phyloP scores from a whole-genome alignment of 306 rosid genomes.

The Mimosa bimucronata region DNA sequence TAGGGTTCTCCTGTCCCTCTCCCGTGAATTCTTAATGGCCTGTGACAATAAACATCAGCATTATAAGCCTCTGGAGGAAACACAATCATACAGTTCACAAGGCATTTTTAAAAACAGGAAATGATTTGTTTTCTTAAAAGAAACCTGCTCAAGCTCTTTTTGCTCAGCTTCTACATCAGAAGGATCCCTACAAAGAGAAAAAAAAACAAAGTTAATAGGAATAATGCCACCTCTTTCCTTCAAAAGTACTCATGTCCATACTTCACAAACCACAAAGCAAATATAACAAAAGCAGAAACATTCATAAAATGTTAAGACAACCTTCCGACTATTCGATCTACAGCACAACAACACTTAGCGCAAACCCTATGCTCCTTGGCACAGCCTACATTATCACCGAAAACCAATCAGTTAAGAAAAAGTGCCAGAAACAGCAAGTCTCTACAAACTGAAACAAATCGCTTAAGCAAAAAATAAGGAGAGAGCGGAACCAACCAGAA shows the following conservation, averaged over 20 bases:
- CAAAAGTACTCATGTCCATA: neutral
- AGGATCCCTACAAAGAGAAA: slow-evolving; percentile 54
- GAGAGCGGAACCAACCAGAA: slow-evolving; percentile 49
- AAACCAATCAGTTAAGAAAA: slow-evolving; percentile 24
- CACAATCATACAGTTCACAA: slow-evolving; percentile 23
- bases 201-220: neutral
- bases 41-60: slow-evolving; percentile 38
- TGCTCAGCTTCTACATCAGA: slow-evolving; percentile 90
- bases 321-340: slow-evolving; percentile 77
- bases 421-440: slow-evolving; percentile 23
- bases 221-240: neutral
- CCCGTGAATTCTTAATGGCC: slow-evolving; percentile 87
- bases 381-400: slow-evolving; percentile 62
- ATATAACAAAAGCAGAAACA: slow-evolving; percentile 36
- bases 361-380: slow-evolving; percentile 92
- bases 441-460: slow-evolving; percentile 11
- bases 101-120: neutral
- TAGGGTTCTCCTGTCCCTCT: slow-evolving; percentile 77
- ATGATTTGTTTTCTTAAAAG: neutral
- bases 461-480: neutral
- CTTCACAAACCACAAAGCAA: slow-evolving; percentile 10
- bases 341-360: slow-evolving; percentile 77
- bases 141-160: slow-evolving; percentile 84
- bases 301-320: slow-evolving; percentile 36
- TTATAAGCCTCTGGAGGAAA: slow-evolving; percentile 28